A percentile compares a stretch with the other conserved stretches of the same genome.
These are phyloP conservation scores for Lichtheimia ramosa DNA, from an alignment of 371 early-diverging fungal genomes.

Conservation along the genomic window DNA sequence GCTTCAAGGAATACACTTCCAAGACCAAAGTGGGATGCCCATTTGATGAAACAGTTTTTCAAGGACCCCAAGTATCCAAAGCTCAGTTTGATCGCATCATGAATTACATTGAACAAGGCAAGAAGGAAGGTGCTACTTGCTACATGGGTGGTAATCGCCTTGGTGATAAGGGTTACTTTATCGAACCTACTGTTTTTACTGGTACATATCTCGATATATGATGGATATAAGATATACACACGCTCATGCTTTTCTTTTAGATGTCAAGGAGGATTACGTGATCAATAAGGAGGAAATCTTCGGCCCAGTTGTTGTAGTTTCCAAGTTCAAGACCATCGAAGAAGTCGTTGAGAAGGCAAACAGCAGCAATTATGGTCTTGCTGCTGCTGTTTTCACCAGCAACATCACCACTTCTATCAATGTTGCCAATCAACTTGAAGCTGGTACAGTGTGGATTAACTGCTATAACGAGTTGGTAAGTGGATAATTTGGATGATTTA, in stretches of 20 bases:
- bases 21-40: slow-evolving; percentile 63
- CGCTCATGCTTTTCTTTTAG: not conserved
- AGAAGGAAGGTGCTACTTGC: slow-evolving; percentile 49
- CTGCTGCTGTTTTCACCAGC: slow-evolving; percentile 80
- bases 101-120: slow-evolving; percentile 51
- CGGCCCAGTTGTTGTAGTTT: slow-evolving; percentile 76
- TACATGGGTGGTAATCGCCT: slow-evolving; percentile 48
- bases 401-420: slow-evolving; percentile 68
- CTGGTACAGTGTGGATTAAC: slow-evolving; percentile 21
- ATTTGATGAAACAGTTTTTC: slow-evolving; percentile 53
- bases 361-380: slow-evolving; percentile 71
- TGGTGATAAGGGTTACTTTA: slow-evolving; percentile 50
- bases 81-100: slow-evolving; percentile 72
- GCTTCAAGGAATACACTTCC: slow-evolving; percentile 60
- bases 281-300: slow-evolving; percentile 75
- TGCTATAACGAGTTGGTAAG: slow-evolving; percentile 15
- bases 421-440: slow-evolving; percentile 51
- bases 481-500: slow-evolving; percentile 47
- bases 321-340: slow-evolving; percentile 63
- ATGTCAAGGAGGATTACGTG: slow-evolving; percentile 53
- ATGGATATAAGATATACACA: not conserved
- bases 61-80: slow-evolving; percentile 79
- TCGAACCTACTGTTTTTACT: slow-evolving; percentile 50
- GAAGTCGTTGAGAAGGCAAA: slow-evolving; percentile 78
- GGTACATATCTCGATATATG: slow-evolving; percentile 20